Base-by-base conservation (phyloP, 2,329 filamentous ascomycete genomes). In the Amauroascus niger region DNA sequence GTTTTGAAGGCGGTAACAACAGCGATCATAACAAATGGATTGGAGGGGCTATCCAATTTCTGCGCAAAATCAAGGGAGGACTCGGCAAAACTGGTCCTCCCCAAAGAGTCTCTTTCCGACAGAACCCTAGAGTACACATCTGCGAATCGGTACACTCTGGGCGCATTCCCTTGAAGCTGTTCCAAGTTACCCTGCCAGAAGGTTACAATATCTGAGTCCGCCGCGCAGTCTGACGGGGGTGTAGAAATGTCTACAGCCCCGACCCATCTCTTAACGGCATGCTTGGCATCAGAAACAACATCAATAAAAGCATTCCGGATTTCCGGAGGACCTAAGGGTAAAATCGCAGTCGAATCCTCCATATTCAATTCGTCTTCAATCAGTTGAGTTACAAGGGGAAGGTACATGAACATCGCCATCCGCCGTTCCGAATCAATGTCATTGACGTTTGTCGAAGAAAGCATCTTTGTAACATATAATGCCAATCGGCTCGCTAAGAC, bases 401-500 rank as follows among this genome's bases (percentile, higher is more conserved):
- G 66, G 55, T 77, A 75, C 24, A 69, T 71, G 35, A 79, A 71
- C 2, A 80, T 55, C n/a, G 69, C 62, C 53, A 69, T 64, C 22
- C 65, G 61, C 48, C 66, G 58, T 40, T 67, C 65, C 41, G 66
- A 46, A 37, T 67, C 59, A 6, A 72, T 49, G 32, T 61, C 58
- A 13, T 65, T 59, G 11, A 69, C 58, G 2, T 71, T 49, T 18
- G 71, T 65, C 1, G 66, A 67, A 16, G 71, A 69, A 30, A 89
- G 64, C 0, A 93, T 65, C 47, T 76, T 77, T 5, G 76, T 74
- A 0, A 81, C 78, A 65, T 89, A 95, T 47, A 84, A 75, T 0
- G 84, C 81, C 72, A 94, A 86, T 53, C 91, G 79, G 13, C 87
- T 79, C 0, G 88, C 81, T 52, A 86, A 74, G 1, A 88, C 88